phyloP scores from a whole-genome alignment of 2,329 filamentous ascomycete genomes.

The Trematosphaeria pertusa region DNA sequence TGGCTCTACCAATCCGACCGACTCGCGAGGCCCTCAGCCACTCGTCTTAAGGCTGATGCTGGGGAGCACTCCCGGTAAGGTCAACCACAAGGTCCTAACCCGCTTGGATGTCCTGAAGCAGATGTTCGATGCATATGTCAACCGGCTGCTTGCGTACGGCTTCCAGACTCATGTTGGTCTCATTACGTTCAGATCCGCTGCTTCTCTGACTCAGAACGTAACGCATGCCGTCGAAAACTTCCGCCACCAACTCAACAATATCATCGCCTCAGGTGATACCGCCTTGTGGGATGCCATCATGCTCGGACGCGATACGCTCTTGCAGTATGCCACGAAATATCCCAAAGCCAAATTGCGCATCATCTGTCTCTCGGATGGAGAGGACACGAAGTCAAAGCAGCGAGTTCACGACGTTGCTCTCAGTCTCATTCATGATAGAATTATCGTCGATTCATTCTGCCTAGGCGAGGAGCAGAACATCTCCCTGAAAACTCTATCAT shows the following conservation, averaged over 20 bases:
- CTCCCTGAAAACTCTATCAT: constrained; percentile 38
- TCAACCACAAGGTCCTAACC: constrained; percentile 14
- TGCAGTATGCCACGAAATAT: constrained; percentile 35
- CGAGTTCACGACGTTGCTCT: constrained; percentile 28
- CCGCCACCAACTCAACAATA: constrained; percentile 37
- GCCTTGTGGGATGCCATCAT: constrained; percentile 47
- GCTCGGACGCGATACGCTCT: constrained; percentile 42
- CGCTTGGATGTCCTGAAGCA: constrained; percentile 47
- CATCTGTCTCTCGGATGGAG: constrained; percentile 47
- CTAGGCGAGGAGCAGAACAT: constrained; percentile 36
- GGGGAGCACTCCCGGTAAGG: background rate
- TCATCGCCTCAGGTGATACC: constrained; percentile 42
- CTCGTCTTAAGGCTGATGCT: constrained; percentile 26
- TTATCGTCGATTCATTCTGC: constrained; percentile 46
- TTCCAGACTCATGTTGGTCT: constrained; percentile 47
- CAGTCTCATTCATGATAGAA: constrained; percentile 25
- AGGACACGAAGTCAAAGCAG: constrained; percentile 41
- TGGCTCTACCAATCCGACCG: background rate
- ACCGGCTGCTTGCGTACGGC: constrained; percentile 46
- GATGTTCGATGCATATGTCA: constrained; percentile 48
- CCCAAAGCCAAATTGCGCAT: constrained; percentile 46
- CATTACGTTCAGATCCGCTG: constrained; percentile 39
- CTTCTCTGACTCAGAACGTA: constrained; percentile 32
- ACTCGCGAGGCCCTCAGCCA: constrained; percentile 5
- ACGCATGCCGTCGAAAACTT: constrained; percentile 49